Conservation (phyloP, 75 land plant genomes). For the Pinus tabuliformis region DNA sequence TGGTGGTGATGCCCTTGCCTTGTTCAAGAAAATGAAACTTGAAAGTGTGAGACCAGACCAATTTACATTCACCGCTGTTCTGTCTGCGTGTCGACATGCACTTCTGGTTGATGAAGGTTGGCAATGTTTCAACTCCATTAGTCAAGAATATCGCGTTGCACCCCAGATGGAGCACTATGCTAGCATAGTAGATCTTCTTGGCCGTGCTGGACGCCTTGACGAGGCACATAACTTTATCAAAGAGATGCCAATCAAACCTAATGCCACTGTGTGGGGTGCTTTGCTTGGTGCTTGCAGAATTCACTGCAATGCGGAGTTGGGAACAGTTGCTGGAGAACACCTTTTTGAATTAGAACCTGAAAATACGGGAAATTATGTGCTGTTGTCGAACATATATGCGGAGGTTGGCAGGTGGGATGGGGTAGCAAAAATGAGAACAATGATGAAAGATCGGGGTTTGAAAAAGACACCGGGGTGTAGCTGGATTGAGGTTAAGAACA, state of each 20-base stretch:
- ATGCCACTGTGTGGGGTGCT: slow-evolving; percentile 28
- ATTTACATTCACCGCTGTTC: slow-evolving; percentile 47
- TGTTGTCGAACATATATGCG: slow-evolving; percentile 38
- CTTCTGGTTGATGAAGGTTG: slow-evolving; percentile 32
- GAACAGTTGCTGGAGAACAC: slow-evolving; percentile 9
- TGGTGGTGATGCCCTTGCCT: slow-evolving; percentile 26
- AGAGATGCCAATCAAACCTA: slow-evolving; percentile 16
- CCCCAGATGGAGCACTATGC: slow-evolving; percentile 33
- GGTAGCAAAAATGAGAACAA: slow-evolving; percentile 13
- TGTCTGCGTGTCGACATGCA: slow-evolving; percentile 50
- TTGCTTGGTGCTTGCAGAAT: slow-evolving; percentile 35
- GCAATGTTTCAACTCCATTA: slow-evolving; percentile 17
- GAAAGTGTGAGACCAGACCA: slow-evolving; percentile 32
- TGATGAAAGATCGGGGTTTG: slow-evolving; percentile 20
- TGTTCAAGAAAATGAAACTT: slow-evolving; percentile 36
- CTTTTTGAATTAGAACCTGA: slow-evolving; percentile 29
- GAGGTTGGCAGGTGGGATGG: slow-evolving; percentile 28
- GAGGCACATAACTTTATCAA: slow-evolving; percentile 22
- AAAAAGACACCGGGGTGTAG: slow-evolving; percentile 28
- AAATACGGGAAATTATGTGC: slow-evolving; percentile 35
- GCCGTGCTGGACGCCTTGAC: slow-evolving; percentile 16
- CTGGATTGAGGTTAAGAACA: slow-evolving; percentile 32
- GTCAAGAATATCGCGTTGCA: slow-evolving; percentile 10
- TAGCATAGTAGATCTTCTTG: slow-evolving; percentile 27
- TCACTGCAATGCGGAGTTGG: slow-evolving; percentile 28